Conservation (phyloP, 2,329 filamentous ascomycete genomes). For the Microdochium paspali region DNA sequence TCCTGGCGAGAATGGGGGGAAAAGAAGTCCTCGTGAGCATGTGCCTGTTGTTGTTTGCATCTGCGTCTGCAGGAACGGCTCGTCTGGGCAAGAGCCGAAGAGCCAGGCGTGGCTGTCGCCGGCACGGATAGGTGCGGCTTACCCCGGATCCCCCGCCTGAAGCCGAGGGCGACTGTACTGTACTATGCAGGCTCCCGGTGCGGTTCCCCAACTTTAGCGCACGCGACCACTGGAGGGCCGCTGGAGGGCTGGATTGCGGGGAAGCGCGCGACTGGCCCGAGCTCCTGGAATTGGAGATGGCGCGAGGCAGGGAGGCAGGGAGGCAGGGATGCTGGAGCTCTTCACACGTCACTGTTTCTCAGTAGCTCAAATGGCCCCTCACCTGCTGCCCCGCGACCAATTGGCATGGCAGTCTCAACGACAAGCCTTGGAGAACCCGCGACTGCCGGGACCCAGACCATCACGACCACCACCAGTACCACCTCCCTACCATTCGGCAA, state of each 20-base stretch:
- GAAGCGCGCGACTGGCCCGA: background rate
- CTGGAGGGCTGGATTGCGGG: no score
- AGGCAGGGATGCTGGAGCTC: background rate
- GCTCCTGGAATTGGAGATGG: background rate
- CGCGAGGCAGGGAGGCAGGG: background rate
- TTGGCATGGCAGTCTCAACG: background rate
- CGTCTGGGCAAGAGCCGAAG: background rate
- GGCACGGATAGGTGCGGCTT: background rate
- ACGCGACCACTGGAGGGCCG: background rate
- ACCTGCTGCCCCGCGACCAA: background rate
- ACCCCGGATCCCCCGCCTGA: background rate
- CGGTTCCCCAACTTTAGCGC: background rate
- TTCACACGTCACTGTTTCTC: background rate
- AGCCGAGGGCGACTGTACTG: background rate
- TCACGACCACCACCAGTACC: background rate
- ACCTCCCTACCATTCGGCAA: background rate
- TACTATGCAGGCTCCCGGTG: no score
- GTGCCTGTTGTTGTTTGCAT: no score
- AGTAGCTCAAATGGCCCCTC: conserved; percentile 1
- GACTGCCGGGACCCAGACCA: background rate
- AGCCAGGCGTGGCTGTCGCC: background rate
- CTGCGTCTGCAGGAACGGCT: background rate
- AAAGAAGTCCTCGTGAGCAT: no score
- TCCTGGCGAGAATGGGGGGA: no score
- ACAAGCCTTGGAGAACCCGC: background rate